These are phyloP conservation scores for Colletotrichum limetticola DNA, from an alignment of 2,329 filamentous ascomycete species.

Conservation along the genomic window DNA sequence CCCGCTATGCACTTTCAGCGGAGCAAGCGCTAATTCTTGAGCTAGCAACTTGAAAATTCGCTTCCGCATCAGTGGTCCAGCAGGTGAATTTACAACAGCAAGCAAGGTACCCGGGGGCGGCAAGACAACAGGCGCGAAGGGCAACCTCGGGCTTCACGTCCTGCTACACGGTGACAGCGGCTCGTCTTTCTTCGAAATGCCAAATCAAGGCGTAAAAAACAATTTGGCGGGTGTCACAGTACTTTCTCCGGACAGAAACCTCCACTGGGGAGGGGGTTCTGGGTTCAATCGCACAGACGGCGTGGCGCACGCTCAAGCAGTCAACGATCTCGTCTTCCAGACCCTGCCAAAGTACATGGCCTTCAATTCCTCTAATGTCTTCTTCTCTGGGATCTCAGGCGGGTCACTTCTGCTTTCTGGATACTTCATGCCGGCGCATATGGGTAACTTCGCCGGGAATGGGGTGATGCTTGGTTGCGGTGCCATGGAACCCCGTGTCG, in stretches of 20 bases:
- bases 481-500: slow-evolving; percentile 62
- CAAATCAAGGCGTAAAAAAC: slow-evolving; percentile 62
- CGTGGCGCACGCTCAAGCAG: slow-evolving; percentile 65
- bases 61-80: slow-evolving; percentile 65
- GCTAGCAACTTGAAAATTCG: slow-evolving; percentile 62
- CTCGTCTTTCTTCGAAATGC: slow-evolving; percentile 67
- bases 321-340: slow-evolving; percentile 60
- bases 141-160: slow-evolving; percentile 62
- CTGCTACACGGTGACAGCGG: slow-evolving; percentile 70
- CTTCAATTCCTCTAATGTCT: slow-evolving; percentile 62
- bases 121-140: slow-evolving; percentile 37
- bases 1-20: too few species aligned
- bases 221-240: slow-evolving; percentile 63
- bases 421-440: slow-evolving; percentile 67
- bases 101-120: slow-evolving; percentile 54
- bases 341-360: slow-evolving; percentile 63
- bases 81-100: slow-evolving; percentile 60
- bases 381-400: slow-evolving; percentile 68
- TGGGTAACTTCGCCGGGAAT: slow-evolving; percentile 58
- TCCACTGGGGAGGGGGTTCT: slow-evolving; percentile 67
- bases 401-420: slow-evolving; percentile 64
- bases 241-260: slow-evolving; percentile 63
- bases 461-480: slow-evolving; percentile 68
- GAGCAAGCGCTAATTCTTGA: not conserved
- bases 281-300: slow-evolving; percentile 65